Base-by-base conservation (phyloP, 441 rosid species). In the Bruguiera hainesii region DNA sequence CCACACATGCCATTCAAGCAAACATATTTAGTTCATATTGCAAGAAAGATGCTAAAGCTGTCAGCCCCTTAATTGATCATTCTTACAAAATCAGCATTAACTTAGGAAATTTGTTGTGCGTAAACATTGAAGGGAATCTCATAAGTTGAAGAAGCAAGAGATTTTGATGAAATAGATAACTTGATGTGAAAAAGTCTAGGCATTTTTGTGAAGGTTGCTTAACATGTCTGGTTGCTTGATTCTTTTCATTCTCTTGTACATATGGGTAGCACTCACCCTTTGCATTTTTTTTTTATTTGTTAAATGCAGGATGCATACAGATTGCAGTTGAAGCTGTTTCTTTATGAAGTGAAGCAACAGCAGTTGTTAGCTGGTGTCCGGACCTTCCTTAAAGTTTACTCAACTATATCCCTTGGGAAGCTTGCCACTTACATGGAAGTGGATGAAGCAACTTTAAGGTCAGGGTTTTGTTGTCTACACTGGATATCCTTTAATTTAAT, bases 371-470 rank as follows among this genome's bases (percentile, higher is more conserved):
- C 87, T 4, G 96, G 97, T 52, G 83, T 91, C n/a, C 75, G 98
- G 49, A 82, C 96, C 25, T 91, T 87, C 84, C 80, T 94, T 46
- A 91, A 88, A 74, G 92, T 89, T 28, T 94, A 88, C 80, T 91
- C 98, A 8, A 81, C 97, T 39, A 82, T 91, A 70, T 85, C 96
- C 61, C 82, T 91, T 60, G 83, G 81, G 48, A 91, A 91, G 89
- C 97, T 94, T 74, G 85, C 97, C 48, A 88, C 73, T 71, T 91
- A 88, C 82, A 82, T 94, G 96, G 98, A 94, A 71, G 92, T 91
- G 15, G 98, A 94, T 74, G 98, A 94, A 73, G 80, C 93, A 26
- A 85, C 92, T 64, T 71, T 94, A 53, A 90, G 98, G 98, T 91
- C 64, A 39, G 30, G 3, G 0, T 68, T 60, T 28, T 56, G 13